Evolutionary conservation across 768 basidiomycete genomes (phyloP), one percentile per base, ranked within the genome.

Genomic region (Lyophyllum atratum): DNA sequence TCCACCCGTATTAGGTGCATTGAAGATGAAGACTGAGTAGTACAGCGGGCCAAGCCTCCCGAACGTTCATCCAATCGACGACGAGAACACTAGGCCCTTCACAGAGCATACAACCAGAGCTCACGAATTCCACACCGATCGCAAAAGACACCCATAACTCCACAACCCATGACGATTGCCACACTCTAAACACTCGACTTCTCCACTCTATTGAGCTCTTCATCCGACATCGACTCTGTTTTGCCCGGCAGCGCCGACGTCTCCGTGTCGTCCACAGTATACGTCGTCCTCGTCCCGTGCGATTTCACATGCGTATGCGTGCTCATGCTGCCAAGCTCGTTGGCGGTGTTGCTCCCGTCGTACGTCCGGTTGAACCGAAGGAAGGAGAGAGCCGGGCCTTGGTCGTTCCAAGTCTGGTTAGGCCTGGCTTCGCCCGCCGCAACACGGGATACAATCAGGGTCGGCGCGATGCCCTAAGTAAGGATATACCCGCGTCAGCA

Each of bases 401-500:
- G 22, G 1, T 58, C 56, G 19, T 55, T 60, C 61, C 61, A 63
- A 12, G 55, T 52, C 14, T 59, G 31, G 31, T 63, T 44, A 19
- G 59, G 58, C 3, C 59, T 58, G 1, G 58, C 46, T 10, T 57
- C 59, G 3, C 61, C 61, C 28, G 50, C 58, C 24, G 61, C 61
- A 31, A 59, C 61, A 24, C 61, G 61, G 2, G 61, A 51, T 7
- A 62, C 58, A 26, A 62, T 54, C 28, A 62, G 58, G 28, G 61
- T 62, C 26, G 61, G 61, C 17, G 61, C 61, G 17, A 62, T 62
- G 19, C 61, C 61, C 61, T 59, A 21, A 11, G 28, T n/a, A n/a
- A n/a, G 6, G 11, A 34, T 17, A 46, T 19, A n/a, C 17, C 45
- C 24, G 26, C 17, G 26, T 46, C 45, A 46, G 45, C 43, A 14